A percentile compares a stretch with the other conserved stretches of the same genome.
phyloP scores from a whole-genome alignment of 106 monocot species.

The Dendrobium catenatum region DNA sequence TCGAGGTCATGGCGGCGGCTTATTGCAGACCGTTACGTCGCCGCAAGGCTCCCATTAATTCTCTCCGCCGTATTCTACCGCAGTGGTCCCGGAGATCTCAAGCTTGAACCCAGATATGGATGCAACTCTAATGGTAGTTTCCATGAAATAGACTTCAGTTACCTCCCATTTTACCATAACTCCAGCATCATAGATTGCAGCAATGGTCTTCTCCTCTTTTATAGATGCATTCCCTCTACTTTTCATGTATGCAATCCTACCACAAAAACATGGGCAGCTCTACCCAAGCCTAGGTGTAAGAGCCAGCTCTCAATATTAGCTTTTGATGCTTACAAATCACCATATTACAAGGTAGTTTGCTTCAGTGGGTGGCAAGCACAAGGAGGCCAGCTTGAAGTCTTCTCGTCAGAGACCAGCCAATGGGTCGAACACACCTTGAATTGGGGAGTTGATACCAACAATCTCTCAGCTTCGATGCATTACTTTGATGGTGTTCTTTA shows the following conservation, averaged over 20 bases:
- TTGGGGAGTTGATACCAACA: conserved; percentile 31
- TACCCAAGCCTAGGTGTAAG: conserved; percentile 18
- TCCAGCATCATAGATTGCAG: conserved; percentile 48
- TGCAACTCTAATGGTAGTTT: conserved; percentile 12
- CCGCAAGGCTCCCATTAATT: conserved; percentile 24
- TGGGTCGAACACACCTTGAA: conserved; percentile 25
- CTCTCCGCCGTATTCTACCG: conserved; percentile 36
- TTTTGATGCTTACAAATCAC: conserved; percentile 32
- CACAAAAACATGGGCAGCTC: conserved; percentile 19
- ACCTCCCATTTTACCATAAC: conserved; percentile 31
- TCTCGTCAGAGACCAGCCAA: conserved; percentile 18
- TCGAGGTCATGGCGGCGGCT: conserved; percentile 38
- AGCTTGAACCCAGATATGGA: conserved; percentile 17
- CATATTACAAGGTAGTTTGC: conserved; percentile 39
- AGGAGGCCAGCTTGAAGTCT: conserved; percentile 35
- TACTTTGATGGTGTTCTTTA: conserved; percentile 35
- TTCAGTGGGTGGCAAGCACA: conserved; percentile 33
- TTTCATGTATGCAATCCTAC: conserved; percentile 45
- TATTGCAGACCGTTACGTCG: conserved; percentile 29
- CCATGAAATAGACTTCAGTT: conserved; percentile 12
- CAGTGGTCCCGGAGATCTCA: background rate
- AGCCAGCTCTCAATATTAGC: conserved; percentile 33
- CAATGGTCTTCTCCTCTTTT: conserved; percentile 52
- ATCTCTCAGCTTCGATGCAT: conserved; percentile 39
- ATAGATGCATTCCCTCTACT: background rate